Percentiles rank a stretch among this genome's conserved stretches.
Evolutionary conservation across 2,329 filamentous ascomycete genomes (phyloP).

Genomic region (Fusarium verticillioides): DNA sequence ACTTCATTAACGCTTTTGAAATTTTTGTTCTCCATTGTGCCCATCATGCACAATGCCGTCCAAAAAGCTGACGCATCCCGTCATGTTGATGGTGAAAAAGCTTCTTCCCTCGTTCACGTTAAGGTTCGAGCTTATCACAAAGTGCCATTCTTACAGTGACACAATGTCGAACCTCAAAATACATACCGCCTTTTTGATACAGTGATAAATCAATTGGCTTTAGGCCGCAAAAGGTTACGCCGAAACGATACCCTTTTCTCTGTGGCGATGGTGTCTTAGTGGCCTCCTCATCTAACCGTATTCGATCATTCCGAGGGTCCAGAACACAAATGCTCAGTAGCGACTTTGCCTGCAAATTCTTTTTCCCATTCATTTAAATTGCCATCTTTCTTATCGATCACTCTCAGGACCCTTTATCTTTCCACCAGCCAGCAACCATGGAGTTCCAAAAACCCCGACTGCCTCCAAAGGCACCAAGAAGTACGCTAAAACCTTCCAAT

Average conservation of each 20-base stretch:
- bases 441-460: conserved; percentile 26
- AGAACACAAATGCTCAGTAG: conserved; percentile 23
- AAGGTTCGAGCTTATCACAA: neutral
- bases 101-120: no score
- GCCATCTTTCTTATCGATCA: neutral
- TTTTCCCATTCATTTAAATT: conserved; percentile 1
- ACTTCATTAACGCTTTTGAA: no score
- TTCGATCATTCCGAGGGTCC: conserved; percentile 25
- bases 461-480: conserved; percentile 22
- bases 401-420: neutral
- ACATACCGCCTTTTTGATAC: neutral
- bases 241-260: conserved; percentile 21
- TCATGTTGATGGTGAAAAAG: neutral
- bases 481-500: conserved; percentile 17
- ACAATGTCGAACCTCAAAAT: conserved; percentile 1
- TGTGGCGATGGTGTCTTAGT: conserved; percentile 31
- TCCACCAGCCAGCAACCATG: conserved; percentile 8
- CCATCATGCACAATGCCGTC: no score
- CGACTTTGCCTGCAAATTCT: conserved; percentile 12
- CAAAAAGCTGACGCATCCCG: no score
- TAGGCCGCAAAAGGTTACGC: conserved; percentile 39
- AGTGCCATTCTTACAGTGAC: neutral
- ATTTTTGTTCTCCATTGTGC: no score
- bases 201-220: conserved; percentile 19
- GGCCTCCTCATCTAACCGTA: conserved; percentile 35